phyloP scores from a whole-genome alignment of 2,329 filamentous ascomycete genomes.

The Colletotrichum shisoi region DNA sequence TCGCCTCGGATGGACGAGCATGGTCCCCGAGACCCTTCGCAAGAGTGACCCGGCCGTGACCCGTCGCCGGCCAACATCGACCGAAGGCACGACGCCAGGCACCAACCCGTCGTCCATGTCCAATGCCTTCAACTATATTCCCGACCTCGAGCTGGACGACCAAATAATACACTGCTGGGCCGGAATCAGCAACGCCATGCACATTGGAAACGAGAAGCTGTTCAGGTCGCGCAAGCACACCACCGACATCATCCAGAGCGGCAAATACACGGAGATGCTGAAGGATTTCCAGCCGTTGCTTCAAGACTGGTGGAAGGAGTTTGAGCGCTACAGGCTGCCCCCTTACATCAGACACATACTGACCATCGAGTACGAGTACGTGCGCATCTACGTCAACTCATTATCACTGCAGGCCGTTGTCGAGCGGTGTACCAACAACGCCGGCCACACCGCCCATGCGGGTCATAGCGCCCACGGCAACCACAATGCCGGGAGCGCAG shows the following conservation, averaged over 20 bases:
- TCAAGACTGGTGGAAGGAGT: conserved; percentile 79
- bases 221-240: conserved; percentile 90
- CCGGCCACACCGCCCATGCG: conserved; percentile 55
- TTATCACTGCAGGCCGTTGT: conserved; percentile 93
- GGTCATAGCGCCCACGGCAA: conserved; percentile 45
- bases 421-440: conserved; percentile 85
- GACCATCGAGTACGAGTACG: conserved; percentile 94
- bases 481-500: conserved; percentile 49
- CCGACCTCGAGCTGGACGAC: conserved; percentile 71
- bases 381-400: conserved; percentile 92
- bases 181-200: conserved; percentile 90
- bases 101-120: conserved; percentile 65
- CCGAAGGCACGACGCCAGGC: conserved; percentile 67
- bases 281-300: conserved; percentile 83
- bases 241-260: conserved; percentile 85
- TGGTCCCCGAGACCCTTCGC: conserved; percentile 77
- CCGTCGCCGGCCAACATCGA: conserved; percentile 58
- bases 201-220: conserved; percentile 84
- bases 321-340: conserved; percentile 77
- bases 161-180: conserved; percentile 91
- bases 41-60: conserved; percentile 65
- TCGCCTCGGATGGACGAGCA: conserved; percentile 88
- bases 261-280: conserved; percentile 81
- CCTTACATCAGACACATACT: conserved; percentile 77
- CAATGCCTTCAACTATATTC: conserved; percentile 70